A percentile compares a stretch with the other conserved stretches of the same genome.
Evolutionary conservation across 805 yeast genomes (phyloP).

Genomic region (Candida adriatica): DNA sequence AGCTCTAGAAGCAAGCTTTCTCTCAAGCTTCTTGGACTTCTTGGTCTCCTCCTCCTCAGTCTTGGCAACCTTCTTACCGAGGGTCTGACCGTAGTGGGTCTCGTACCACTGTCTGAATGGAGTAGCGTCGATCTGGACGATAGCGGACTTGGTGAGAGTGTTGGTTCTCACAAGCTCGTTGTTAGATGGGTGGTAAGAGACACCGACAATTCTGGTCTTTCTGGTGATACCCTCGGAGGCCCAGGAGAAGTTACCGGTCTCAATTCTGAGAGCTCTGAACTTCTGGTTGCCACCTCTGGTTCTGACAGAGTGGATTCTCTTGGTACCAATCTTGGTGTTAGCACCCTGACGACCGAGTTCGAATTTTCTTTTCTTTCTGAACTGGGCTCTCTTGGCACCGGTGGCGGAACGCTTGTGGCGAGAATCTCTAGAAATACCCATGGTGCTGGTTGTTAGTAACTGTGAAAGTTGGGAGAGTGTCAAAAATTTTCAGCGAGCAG

Average conservation of each 20-base stretch:
- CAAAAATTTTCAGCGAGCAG: too few species aligned
- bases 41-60: conserved; percentile 52
- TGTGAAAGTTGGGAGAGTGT: too few species aligned
- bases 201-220: conserved; percentile 98
- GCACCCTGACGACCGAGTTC: conserved; percentile 99
- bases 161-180: conserved; percentile 99
- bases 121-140: conserved; percentile 99
- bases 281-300: conserved; percentile 99
- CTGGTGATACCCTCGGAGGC: conserved; percentile 97
- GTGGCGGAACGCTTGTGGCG: conserved; percentile 99
- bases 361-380: conserved; percentile 99
- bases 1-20: conserved; percentile 92
- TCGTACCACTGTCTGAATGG: conserved; percentile 99
- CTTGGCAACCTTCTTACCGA: conserved; percentile 76
- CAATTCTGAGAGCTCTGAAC: conserved; percentile 99
- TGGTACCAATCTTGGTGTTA: conserved; percentile 97
- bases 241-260: conserved; percentile 99
- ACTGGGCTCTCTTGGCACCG: conserved; percentile 99
- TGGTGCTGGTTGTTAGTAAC: too few species aligned
- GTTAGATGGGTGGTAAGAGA: conserved; percentile 99
- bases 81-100: conserved; percentile 91
- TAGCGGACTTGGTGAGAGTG: conserved; percentile 98
- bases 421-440: conserved; percentile 99
- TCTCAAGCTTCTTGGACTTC: conserved; percentile 75
- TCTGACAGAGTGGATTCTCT: conserved; percentile 99